A percentile compares a stretch with the other conserved stretches of the same genome.
These are phyloP conservation scores for Apiotrichum siamense DNA, from an alignment of 1,284 basidiomycete genomes.

Conservation along the genomic window DNA sequence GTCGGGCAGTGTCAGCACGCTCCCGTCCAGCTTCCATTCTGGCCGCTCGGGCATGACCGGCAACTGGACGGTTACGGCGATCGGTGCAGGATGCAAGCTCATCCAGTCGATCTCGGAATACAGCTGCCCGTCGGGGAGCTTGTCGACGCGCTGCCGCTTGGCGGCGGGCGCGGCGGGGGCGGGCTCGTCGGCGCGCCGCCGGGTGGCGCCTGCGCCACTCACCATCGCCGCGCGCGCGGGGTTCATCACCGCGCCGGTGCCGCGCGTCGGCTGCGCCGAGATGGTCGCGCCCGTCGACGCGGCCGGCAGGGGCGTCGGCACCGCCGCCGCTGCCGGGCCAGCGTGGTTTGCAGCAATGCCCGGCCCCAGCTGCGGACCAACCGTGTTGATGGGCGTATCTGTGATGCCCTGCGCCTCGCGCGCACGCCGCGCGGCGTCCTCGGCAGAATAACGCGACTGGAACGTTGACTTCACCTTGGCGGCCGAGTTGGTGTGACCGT, in stretches of 20 bases:
- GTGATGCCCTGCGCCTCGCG: conserved; percentile 62
- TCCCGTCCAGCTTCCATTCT: conserved; percentile 86
- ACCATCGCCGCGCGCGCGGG: conserved; percentile 50
- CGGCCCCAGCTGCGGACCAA: conserved; percentile 27
- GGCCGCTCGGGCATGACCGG: conserved; percentile 70
- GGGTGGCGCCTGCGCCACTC: conserved; percentile 6
- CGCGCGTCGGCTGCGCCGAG: conserved; percentile 42
- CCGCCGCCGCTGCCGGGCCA: background rate
- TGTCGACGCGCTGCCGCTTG: conserved; percentile 18
- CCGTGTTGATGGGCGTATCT: conserved; percentile 18
- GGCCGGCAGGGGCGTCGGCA: conserved; percentile 35
- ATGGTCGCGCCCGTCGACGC: conserved; percentile 42
- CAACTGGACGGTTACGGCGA: conserved; percentile 73
- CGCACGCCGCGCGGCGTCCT: conserved; percentile 90
- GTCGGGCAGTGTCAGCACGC: conserved; percentile 66
- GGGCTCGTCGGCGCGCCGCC: conserved; percentile 25
- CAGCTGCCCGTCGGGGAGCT: conserved; percentile 14
- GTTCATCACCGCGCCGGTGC: conserved; percentile 28
- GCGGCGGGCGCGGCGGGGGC: conserved; percentile 3
- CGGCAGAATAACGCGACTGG: conserved; percentile 81
- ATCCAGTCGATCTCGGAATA: conserved; percentile 64
- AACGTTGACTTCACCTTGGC: conserved; percentile 81
- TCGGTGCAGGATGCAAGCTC: conserved; percentile 77
- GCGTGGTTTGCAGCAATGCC: conserved; percentile 20
- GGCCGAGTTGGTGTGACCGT: conserved; percentile 88